Percentiles rank a stretch among this genome's conserved stretches.
Evolutionary conservation across 345 rosid genomes (phyloP).

Genomic region (Pugionium dolabratum): DNA sequence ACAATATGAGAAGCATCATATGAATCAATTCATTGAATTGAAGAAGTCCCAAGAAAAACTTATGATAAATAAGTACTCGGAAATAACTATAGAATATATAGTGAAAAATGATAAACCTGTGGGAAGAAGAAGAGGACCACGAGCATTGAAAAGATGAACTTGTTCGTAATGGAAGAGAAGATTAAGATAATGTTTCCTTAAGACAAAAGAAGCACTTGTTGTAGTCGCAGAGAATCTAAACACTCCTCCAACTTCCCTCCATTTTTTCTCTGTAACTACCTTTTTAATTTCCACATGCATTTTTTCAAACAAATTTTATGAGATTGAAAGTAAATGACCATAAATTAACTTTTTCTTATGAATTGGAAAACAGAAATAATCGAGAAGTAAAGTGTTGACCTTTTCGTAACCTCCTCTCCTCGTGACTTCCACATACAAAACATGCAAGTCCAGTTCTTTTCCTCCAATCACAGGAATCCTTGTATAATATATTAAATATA

Average conservation of each 20-base stretch:
- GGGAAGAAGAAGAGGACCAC: constrained; percentile 63
- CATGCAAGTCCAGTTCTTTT: constrained; percentile 89
- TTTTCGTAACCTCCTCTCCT: constrained; percentile 87
- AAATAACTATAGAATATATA: background rate
- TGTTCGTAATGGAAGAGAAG: constrained; percentile 92
- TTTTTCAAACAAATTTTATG: background rate
- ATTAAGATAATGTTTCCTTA: constrained; percentile 79
- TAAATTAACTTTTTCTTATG: background rate
- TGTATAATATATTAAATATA: constrained; percentile 1
- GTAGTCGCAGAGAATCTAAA: constrained; percentile 87
- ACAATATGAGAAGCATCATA: background rate
- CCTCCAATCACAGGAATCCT: constrained; percentile 99
- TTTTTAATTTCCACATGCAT: constrained; percentile 34
- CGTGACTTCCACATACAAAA: constrained; percentile 81
- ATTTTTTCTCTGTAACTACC: constrained; percentile 97
- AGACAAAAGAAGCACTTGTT: constrained; percentile 92
- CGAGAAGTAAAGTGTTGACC: constrained; percentile 44
- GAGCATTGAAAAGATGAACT: constrained; percentile 69
- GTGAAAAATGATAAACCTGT: constrained; percentile 42
- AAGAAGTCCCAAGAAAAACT: background rate
- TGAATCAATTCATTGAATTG: constrained; percentile 2
- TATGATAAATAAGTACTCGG: background rate
- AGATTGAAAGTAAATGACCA: background rate
- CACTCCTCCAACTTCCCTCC: constrained; percentile 97
- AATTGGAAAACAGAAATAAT: constrained; percentile 9